Base-by-base conservation (phyloP, 192 early-diverging fungal genomes). In the Gryganskiella cystojenkinii region DNA sequence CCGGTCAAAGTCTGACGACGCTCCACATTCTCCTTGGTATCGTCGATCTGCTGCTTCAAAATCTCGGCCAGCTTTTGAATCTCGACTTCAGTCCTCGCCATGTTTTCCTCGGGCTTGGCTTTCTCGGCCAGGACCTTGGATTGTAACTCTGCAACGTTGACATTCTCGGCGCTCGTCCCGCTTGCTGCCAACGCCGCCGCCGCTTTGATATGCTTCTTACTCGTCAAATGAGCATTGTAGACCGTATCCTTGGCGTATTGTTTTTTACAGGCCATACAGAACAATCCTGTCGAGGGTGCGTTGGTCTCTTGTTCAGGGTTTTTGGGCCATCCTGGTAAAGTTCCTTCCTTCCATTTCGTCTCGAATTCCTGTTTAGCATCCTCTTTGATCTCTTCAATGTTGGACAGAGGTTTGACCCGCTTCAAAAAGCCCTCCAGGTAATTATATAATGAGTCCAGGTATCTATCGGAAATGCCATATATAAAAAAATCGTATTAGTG, bases 181-280 rank as follows among this genome's bases (percentile, higher is more conserved):
- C 56, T 66, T 3, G 59, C 70, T 24, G 63, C 66, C 34, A 91
- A 56, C 24, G 76, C 75, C n/a, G 84, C 83, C 10, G 85, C 89
- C 2, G 92, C 93, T 67, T 96, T 98, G 43, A 90, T 86, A 78
- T 99, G 97, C 71, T 98, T 98, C 80, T 95, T 95, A 34, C 95
- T 94, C 24, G 80, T 90, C 65, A 96, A 80, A 65, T 99, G 96
- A 10, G 89, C 91, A n/a, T 88, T 85, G 79, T 87, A 96, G 3
- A 97, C 93, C 3, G 92, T 90, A 34, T 92, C 71, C 59, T 97
- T 98, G 24, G 91, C 78, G 79, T 95, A 99, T 37, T 88, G 86
- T 64, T 94, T 95, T 20, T 69, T 83, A 72, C 84, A 97, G 17
- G 93, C 86, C 24, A 86, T 58, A 76, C 95, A 96, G 61, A 90